Percentiles rank a stretch among this genome's conserved stretches.
Conservation (phyloP, 768 basidiomycete species). For the Russula sp. region DNA sequence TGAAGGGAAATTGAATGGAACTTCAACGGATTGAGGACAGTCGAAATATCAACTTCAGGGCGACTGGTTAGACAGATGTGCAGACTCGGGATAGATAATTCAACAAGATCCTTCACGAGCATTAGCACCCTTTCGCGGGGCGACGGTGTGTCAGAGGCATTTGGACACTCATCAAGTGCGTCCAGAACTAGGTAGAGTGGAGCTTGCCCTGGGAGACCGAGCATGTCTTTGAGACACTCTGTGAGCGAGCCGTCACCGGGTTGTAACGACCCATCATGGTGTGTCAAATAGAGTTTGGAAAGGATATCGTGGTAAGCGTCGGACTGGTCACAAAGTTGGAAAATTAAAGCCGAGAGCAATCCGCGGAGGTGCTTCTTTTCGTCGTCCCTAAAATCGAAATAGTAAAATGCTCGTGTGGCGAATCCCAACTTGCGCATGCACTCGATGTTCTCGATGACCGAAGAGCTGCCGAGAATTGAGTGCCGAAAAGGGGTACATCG, state of each 20-base stretch:
- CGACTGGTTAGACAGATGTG: too few relatives aligned
- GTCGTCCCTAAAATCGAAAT: neutral
- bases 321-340: too few relatives aligned
- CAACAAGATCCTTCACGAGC: neutral
- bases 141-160: neutral
- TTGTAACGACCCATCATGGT: constrained; percentile 25
- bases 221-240: neutral
- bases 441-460: too few relatives aligned
- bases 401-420: neutral
- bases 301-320: too few relatives aligned
- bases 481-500: too few relatives aligned
- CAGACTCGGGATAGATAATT: neutral
- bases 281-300: too few relatives aligned
- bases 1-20: too few relatives aligned
- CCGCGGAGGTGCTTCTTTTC: neutral
- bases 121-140: neutral
- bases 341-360: neutral
- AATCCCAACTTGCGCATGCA: too few relatives aligned
- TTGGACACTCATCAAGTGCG: neutral
- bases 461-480: too few relatives aligned
- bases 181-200: neutral
- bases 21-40: too few relatives aligned
- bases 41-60: too few relatives aligned
- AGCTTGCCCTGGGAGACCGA: neutral
- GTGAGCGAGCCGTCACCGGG: neutral